A percentile compares a stretch with the other conserved stretches of the same genome.
Evolutionary conservation across 805 yeast genomes (phyloP).

Genomic region (Kockiozyma suomiensis): DNA sequence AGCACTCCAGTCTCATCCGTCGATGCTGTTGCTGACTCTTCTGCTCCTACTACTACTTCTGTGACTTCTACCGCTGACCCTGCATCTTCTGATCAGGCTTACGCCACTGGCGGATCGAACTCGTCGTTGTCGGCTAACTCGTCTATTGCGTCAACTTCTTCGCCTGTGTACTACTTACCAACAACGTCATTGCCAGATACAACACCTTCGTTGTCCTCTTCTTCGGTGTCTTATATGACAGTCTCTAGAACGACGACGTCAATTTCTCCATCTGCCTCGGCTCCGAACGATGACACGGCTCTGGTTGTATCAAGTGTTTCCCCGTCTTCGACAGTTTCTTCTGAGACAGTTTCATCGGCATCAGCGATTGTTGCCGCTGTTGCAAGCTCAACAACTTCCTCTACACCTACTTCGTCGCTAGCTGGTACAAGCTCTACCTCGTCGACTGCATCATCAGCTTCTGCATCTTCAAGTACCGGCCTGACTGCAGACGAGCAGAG

Average conservation of each 20-base stretch:
- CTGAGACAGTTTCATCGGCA: background rate
- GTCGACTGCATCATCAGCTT: background rate
- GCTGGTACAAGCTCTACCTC: background rate
- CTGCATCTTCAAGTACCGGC: background rate
- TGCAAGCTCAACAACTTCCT: too few relatives aligned
- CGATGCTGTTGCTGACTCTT: background rate
- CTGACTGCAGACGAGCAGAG: conserved; percentile 6
- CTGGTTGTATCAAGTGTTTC: background rate
- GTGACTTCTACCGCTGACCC: background rate
- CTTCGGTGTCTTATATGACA: background rate
- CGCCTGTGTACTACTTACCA: background rate
- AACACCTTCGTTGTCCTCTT: background rate
- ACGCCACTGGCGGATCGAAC: background rate
- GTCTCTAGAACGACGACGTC: background rate
- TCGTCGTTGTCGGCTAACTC: background rate
- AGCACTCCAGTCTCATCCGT: background rate
- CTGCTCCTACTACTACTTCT: background rate
- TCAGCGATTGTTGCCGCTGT: background rate
- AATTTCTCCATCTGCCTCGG: background rate
- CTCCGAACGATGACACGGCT: background rate
- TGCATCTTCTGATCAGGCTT: background rate
- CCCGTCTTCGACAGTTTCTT: background rate
- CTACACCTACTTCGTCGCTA: too few relatives aligned
- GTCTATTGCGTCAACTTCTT: background rate
- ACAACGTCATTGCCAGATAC: background rate